These are phyloP conservation scores for Chrysophaeum taylorii DNA, from an alignment of 352 stramenopile genomes.

Conservation along the genomic window DNA sequence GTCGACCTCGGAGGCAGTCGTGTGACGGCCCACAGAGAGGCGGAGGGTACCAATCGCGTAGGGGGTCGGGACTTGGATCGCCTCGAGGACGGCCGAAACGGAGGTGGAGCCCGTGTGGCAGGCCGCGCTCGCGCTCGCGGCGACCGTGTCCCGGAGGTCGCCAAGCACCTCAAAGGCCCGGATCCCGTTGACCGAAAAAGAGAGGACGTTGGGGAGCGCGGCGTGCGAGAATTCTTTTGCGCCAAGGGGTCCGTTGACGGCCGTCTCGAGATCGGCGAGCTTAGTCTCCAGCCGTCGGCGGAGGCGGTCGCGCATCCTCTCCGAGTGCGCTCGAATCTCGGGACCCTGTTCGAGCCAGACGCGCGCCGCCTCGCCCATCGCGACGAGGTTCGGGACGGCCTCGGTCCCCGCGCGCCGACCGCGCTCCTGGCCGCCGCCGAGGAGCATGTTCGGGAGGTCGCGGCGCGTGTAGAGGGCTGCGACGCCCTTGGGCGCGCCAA, in stretches of 20 bases:
- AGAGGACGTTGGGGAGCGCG: conserved; percentile 89
- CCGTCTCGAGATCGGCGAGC: conserved; percentile 37
- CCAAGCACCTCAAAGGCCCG: conserved; percentile 64
- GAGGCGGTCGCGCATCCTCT: conserved; percentile 54
- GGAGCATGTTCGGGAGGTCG: conserved; percentile 49
- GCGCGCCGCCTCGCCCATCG: conserved; percentile 67
- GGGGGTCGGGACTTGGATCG: conserved; percentile 73
- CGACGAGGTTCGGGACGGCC: conserved; percentile 85
- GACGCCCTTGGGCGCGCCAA: conserved; percentile 80
- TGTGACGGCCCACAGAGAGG: conserved; percentile 79
- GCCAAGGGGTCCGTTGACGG: conserved; percentile 67
- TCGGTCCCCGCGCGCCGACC: conserved; percentile 85
- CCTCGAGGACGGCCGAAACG: conserved; percentile 74
- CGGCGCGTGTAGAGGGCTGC: conserved; percentile 19
- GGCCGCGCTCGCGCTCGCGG: conserved; percentile 77
- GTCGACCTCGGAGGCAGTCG: conserved; percentile 69
- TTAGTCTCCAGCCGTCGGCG: conserved; percentile 53
- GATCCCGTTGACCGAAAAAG: conserved; percentile 76
- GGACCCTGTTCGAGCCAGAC: conserved; percentile 28
- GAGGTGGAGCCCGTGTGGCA: conserved; percentile 63
- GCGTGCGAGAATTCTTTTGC: conserved; percentile 48
- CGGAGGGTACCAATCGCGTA: conserved; percentile 82
- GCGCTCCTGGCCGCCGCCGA: conserved; percentile 83
- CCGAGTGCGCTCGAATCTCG: conserved; percentile 40
- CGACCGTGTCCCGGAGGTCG: conserved; percentile 68